Evolutionary conservation across 2,329 filamentous ascomycete species (phyloP), one percentile per base, ranked within the genome.

Genomic region (Fusarium mangiferae): DNA sequence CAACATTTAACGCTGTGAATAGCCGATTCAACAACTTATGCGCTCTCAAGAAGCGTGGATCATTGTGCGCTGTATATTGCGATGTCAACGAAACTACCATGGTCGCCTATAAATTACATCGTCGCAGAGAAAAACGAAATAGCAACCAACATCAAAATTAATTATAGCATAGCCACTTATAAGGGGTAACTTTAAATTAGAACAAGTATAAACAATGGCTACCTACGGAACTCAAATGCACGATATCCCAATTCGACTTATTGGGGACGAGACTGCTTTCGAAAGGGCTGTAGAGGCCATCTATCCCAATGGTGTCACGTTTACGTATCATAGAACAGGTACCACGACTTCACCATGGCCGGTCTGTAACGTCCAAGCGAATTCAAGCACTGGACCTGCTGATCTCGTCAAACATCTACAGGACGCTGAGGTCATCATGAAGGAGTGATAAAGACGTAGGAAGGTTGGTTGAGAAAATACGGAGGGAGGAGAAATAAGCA

Each of bases 1-100:
- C 3, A 3, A 9, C 13, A 0, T 15, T 0, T 13, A 7, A n/a
- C 2, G 15, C 28, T 10, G 3, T n/a, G 1, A 5, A 33, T 18
- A 13, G 1, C 22, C 5, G 46, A 4, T 33, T 5, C 3, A n/a
- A 0, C 3, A 13, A 7, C 10, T 4, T 18, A 5, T 5, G 18
- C 1, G 7, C 11, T 18, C 7, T 49, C 7, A 11, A 33, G 7
- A 28, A n/a, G 11, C 30, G 28, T n/a, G 5, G 20, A 4, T 49
- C 7, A 30, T 18, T 49, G 5, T 17, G 8, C 5, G 2, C 3
- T 48, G 26, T 10, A 15, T 33, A 33, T 6, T 22, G 11, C 6
- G 18, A 26, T 26, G n/a, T 3, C n/a, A 22, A 33, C 36, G 49
- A 28, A 5, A 12, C 13, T 10, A 1, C 9, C 33, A 7, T 20